Evolutionary conservation across 331 rosid genomes (phyloP), one percentile per base, ranked within the genome.

Genomic region (Telfairia occidentalis): DNA sequence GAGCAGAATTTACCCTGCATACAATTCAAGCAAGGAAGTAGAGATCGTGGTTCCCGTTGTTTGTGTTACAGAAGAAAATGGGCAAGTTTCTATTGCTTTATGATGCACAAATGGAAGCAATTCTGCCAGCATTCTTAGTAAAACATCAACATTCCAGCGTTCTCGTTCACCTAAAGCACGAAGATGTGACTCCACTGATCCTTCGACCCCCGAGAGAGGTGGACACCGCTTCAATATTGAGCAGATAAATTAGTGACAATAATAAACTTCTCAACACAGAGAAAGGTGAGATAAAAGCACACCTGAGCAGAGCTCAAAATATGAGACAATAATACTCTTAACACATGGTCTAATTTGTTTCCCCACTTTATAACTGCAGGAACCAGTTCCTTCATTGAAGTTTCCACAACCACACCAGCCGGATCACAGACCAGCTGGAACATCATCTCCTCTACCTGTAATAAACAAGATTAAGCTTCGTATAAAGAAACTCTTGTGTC

Each of bases 181-280:
- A 85, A 95, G 90, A 87, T 87, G 83, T 7, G 99, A 92, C 85
- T 95, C 99, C 78, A 89, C 78, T 55, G 97, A 95, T 78, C 96
- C 96, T 86, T 95, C 99, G 84, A 95, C 97, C 5, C 99, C 97
- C 23, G 97, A 95, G 82, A 92, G 93, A 19, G 99, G 99, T 23
- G 99, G 92, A 63, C 96, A 92, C 53, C 83, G 90, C 97, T 95
- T 90, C 83, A 75, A 79, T 63, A 18, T 76, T 77, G 76, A 76
- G 69, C 52, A 21, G 57, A 73, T 15, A 75, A 72, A 67, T 66
- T 74, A 24, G 58, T 46, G 78, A 52, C 72, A 49, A 34, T 35
- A 34, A 24, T 9, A 23, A 28, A 72, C 42, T 60, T 69, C 76
- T 65, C 12, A 74, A 23, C 54, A 75, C 75, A 35, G 16, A 74